These are phyloP conservation scores for Niveomyces coronatus DNA, from an alignment of 2,329 filamentous ascomycete genomes.

Conservation along the genomic window DNA sequence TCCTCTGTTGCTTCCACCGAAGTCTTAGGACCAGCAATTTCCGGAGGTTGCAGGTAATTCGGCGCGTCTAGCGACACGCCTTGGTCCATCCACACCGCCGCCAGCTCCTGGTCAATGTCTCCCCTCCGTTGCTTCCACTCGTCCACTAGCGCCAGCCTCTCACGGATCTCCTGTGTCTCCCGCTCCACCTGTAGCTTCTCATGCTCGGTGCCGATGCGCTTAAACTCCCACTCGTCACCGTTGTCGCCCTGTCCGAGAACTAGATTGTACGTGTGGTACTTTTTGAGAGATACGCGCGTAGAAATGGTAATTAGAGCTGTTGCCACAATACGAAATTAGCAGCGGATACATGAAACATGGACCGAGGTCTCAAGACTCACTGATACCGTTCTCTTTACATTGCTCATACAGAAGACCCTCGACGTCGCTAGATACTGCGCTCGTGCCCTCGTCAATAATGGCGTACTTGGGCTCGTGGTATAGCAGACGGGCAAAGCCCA, in stretches of 20 bases:
- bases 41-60: slow-evolving; percentile 25
- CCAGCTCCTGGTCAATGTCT: slow-evolving; percentile 77
- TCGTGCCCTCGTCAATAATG: slow-evolving; percentile 92
- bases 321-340: slow-evolving; percentile 13
- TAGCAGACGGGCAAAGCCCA: slow-evolving; percentile 79
- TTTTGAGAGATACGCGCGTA: slow-evolving; percentile 86
- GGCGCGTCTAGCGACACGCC: slow-evolving; percentile 39
- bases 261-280: slow-evolving; percentile 89
- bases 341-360: too few species aligned
- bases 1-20: neutral
- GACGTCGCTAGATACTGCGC: slow-evolving; percentile 86
- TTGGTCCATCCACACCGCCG: slow-evolving; percentile 47
- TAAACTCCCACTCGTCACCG: slow-evolving; percentile 84
- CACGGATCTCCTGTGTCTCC: slow-evolving; percentile 75
- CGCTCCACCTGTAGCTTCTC: slow-evolving; percentile 92
- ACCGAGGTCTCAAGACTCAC: slow-evolving; percentile 44
- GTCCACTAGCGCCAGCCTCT: slow-evolving; percentile 70
- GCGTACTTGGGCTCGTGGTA: slow-evolving; percentile 95
- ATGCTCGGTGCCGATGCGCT: slow-evolving; percentile 83
- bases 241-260: slow-evolving; percentile 70
- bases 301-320: slow-evolving; percentile 87
- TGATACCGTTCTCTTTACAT: slow-evolving; percentile 88
- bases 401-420: slow-evolving; percentile 89
- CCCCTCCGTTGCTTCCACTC: slow-evolving; percentile 68
- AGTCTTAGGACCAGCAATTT: neutral